Base-by-base conservation (phyloP, 1,284 basidiomycete genomes). In the Melampsora larici-populina region DNA sequence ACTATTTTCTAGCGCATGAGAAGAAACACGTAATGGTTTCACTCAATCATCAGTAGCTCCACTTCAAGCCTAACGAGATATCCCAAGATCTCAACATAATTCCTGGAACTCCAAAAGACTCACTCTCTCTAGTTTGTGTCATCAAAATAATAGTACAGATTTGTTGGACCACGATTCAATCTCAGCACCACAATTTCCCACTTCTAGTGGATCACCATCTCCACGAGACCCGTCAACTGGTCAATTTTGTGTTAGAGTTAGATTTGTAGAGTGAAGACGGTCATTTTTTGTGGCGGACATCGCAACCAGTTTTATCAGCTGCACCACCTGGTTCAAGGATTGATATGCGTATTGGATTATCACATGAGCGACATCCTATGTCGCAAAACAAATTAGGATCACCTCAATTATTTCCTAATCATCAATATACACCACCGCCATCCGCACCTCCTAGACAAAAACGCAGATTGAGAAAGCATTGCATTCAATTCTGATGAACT, bases 301-400 rank as follows among this genome's bases (percentile, higher is more conserved):
- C 40, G 55, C 81, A 80, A 66, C 82, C 80, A 24, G 81, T 81
- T 21, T 51, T 81, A 46, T 84, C 84, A 24, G 81, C 84, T 46
- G 83, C 84, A 49, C 82, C 82, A 49, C 83, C 82, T 33, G 85
- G 84, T 17, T 81, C 80, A 26, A 85, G 85, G 84, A 80, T 85
- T 78, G 84, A 85, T 68, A 85, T 85, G 85, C 84, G 85, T 67
- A 80, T 85, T 18, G 84, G 82, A 4, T 79, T 84, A 33, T 79
- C 79, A 40, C 80, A 80, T 65, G 82, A 83, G 46, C 58, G 66
- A n/a, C 55, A 77, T 51, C 33, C 64, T 26, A 29, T 63, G 62
- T 17, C 17, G 26, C 18, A 55, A 55, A 3, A 55, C 51, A 15
- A 55, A 24, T 26, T 63, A 21, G 62, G 24, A 63, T 21, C 24